phyloP scores from a whole-genome alignment of 2,329 filamentous ascomycete species.

The Nigrograna mackinnonii region DNA sequence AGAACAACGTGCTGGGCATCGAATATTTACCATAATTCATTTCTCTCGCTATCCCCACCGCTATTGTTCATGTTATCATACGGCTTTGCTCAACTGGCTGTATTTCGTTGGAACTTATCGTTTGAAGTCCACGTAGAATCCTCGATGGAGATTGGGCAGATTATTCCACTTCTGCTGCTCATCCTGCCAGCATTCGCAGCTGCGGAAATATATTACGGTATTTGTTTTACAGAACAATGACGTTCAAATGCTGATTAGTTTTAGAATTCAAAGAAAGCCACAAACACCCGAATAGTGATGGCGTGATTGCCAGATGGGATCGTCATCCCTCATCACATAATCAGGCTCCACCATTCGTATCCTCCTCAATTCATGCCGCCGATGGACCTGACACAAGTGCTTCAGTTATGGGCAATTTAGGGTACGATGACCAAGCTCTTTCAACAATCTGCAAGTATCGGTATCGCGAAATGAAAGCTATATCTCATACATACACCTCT shows the following conservation, averaged over 20 bases:
- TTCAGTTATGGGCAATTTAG: too few relatives aligned
- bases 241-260: too few relatives aligned
- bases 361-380: too few relatives aligned
- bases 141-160: slow-evolving; percentile 17
- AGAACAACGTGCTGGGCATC: neutral
- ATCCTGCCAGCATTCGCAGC: slow-evolving; percentile 15
- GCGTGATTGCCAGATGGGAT: neutral
- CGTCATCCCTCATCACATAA: neutral
- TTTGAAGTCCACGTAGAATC: slow-evolving; percentile 8
- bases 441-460: too few relatives aligned
- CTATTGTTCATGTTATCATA: slow-evolving; percentile 16
- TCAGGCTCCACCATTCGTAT: too few relatives aligned
- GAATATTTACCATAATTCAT: slow-evolving; percentile 11
- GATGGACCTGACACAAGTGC: too few relatives aligned
- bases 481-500: too few relatives aligned
- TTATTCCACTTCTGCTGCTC: slow-evolving; percentile 14
- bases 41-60: slow-evolving; percentile 10
- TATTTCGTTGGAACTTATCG: slow-evolving; percentile 6
- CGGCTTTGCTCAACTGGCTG: slow-evolving; percentile 12
- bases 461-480: too few relatives aligned
- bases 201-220: slow-evolving; percentile 4
- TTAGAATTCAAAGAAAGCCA: too few relatives aligned
- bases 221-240: too few relatives aligned
- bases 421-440: too few relatives aligned
- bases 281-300: neutral